A percentile compares a stretch with the other conserved stretches of the same genome.
These are phyloP conservation scores for Cucurbita pepo DNA, from an alignment of 306 rosid genomes.

Conservation along the genomic window DNA sequence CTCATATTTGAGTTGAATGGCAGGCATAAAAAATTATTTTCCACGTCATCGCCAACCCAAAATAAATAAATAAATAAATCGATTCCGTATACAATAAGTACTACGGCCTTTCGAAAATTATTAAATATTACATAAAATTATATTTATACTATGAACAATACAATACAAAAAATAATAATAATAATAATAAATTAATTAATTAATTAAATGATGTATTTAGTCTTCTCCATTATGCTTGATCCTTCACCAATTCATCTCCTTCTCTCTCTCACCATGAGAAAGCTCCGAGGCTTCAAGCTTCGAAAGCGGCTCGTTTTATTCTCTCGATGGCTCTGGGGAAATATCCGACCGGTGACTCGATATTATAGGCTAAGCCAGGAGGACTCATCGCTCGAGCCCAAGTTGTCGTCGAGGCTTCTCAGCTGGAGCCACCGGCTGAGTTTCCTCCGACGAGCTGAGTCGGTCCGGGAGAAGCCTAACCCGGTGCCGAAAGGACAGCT, in stretches of 20 bases:
- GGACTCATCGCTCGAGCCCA: background rate
- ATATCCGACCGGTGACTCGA: background rate
- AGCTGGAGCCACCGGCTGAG: slow-evolving; percentile 39
- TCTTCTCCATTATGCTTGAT: background rate
- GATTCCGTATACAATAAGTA: background rate
- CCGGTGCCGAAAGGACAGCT: slow-evolving; percentile 69
- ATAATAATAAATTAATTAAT: background rate
- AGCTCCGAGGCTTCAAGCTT: background rate
- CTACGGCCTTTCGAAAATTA: background rate
- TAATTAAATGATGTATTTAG: background rate
- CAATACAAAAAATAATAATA: background rate
- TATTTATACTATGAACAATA: background rate
- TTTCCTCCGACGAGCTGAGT: background rate
- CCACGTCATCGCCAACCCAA: background rate
- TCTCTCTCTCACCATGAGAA: background rate
- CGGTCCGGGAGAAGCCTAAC: slow-evolving; percentile 11
- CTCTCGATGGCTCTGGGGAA: background rate
- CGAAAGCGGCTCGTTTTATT: background rate
- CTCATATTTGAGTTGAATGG: background rate
- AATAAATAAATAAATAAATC: background rate
- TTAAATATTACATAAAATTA: background rate
- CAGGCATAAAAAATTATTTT: background rate
- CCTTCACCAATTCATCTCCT: background rate
- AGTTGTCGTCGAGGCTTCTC: slow-evolving; percentile 22
- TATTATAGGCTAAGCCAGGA: background rate